Base-by-base conservation (phyloP, 139 green algal species). In the Penium margaritaceum region DNA sequence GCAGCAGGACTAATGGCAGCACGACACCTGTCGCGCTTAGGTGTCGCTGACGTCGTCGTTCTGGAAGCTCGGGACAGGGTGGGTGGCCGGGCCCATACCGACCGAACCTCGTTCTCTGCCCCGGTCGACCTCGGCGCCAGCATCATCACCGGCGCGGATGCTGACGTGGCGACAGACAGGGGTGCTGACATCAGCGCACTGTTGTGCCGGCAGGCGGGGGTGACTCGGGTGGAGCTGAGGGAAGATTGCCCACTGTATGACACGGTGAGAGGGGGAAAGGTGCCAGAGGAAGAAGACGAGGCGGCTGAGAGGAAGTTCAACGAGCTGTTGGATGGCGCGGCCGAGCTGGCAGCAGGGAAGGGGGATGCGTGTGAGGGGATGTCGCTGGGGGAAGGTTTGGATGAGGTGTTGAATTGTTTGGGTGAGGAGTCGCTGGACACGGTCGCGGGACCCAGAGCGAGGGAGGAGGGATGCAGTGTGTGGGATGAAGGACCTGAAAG, bases 121-220 rank as follows among this genome's bases (percentile, higher is more conserved):
- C 89, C 89, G 1, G 83, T 95, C 0, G 91, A 96, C 80, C 74
- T 95, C 33, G 91, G 91, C 9, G 91, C 92, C 15, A 90, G 81
- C 62, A 90, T 96, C 77, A 89, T 94, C 41, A 94, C 90, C 0
- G 88, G 87, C 44, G 83, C 35, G 0, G 43, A 36, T 30, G 44
- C 63, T 29, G 68, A 82, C 36, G 70, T 79, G 3, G 43, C 4
- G 35, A 60, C 27, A 3, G 70, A 63, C 5, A 33, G 34, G 34
- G n/a, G 43, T 21, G 37, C 41, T 29, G 75, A 81, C 39, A 71
- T 46, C 33, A 44, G 24, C 17, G 33, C 54, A 55, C 43, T 72
- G 24, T 9, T 78, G n/a, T 71, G 65, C 36, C 30, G 43, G 17
- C 75, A 81, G 39, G 19, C 79, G 67, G 86, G 84, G 27, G 61